Conservation (phyloP, 495 filamentous ascomycete species). For the Umbilicaria muhlenbergii region DNA sequence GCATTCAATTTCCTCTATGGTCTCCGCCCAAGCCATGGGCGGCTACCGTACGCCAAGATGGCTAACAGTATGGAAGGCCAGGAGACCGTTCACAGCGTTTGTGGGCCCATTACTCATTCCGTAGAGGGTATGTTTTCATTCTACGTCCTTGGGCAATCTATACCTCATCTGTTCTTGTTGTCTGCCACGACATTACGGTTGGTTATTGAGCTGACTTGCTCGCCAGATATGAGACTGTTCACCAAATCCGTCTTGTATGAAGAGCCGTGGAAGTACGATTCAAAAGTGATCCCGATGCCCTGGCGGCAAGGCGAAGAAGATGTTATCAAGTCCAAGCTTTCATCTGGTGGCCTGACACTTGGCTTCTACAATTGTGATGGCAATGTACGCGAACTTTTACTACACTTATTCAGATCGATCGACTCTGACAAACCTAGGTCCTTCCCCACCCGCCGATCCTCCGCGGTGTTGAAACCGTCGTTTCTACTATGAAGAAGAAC, state of each 20-base stretch:
- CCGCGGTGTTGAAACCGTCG: conserved; percentile 23
- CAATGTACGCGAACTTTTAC: conserved; percentile 5
- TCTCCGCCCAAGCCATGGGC: conserved; percentile 24
- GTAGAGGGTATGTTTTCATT: neutral
- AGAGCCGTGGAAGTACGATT: conserved; percentile 21
- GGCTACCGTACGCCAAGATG: conserved; percentile 29
- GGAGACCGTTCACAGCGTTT: conserved; percentile 20
- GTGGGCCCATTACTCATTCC: conserved; percentile 6
- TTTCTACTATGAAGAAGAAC: conserved; percentile 17
- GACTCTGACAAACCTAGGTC: neutral
- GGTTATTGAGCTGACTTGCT: conserved; percentile 16
- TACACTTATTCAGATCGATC: too few species aligned
- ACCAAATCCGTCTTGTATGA: conserved; percentile 23
- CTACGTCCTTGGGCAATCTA: neutral
- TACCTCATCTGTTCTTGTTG: too few species aligned
- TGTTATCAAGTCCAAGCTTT: conserved; percentile 15
- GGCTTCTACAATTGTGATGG: conserved; percentile 15
- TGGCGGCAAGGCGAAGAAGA: conserved; percentile 13
- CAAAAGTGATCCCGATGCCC: conserved; percentile 18
- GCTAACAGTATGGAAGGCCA: conserved; percentile 31
- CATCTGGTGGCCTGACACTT: conserved; percentile 14
- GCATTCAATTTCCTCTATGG: conserved; percentile 31
- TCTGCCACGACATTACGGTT: neutral
- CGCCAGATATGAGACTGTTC: conserved; percentile 30
- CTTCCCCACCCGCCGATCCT: conserved; percentile 20